Evolutionary conservation across 345 rosid genomes (phyloP).

Genomic region (Rhodamnia rubescens): DNA sequence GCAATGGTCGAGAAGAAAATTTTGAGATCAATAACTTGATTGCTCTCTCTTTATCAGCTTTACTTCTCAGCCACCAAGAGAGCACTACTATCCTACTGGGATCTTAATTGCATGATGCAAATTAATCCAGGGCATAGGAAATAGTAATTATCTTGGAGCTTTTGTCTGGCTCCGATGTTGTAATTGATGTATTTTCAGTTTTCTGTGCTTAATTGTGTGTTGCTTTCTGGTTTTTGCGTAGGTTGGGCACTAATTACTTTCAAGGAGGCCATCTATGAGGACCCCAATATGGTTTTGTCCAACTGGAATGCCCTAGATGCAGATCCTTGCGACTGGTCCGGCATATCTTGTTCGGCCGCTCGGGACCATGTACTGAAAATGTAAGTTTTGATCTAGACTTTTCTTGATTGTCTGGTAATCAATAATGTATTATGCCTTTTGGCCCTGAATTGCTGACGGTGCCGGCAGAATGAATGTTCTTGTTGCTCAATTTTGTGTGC

Average conservation of each 20-base stretch:
- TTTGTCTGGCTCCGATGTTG: background rate
- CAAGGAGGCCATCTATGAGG: conserved; percentile 85
- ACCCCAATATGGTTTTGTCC: conserved; percentile 65
- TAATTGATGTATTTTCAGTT: background rate
- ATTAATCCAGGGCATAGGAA: background rate
- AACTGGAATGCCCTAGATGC: conserved; percentile 74
- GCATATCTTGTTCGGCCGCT: conserved; percentile 42
- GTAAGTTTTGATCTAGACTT: conserved; percentile 30
- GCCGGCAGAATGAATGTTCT: background rate
- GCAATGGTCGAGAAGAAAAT: background rate
- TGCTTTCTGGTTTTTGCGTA: conserved; percentile 9
- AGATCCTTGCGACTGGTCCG: conserved; percentile 86
- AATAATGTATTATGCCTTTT: background rate
- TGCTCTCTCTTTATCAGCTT: background rate
- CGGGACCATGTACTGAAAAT: conserved; percentile 72
- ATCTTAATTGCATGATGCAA: background rate
- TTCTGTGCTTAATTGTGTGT: background rate
- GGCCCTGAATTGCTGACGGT: background rate
- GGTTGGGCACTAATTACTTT: conserved; percentile 65
- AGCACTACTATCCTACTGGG: background rate
- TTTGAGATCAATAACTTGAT: background rate
- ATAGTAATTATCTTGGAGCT: background rate
- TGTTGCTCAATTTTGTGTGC: background rate
- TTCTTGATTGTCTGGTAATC: background rate
- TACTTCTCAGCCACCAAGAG: background rate